phyloP scores from a whole-genome alignment of 148 eudicot species.

The Chenopodium formosanum region DNA sequence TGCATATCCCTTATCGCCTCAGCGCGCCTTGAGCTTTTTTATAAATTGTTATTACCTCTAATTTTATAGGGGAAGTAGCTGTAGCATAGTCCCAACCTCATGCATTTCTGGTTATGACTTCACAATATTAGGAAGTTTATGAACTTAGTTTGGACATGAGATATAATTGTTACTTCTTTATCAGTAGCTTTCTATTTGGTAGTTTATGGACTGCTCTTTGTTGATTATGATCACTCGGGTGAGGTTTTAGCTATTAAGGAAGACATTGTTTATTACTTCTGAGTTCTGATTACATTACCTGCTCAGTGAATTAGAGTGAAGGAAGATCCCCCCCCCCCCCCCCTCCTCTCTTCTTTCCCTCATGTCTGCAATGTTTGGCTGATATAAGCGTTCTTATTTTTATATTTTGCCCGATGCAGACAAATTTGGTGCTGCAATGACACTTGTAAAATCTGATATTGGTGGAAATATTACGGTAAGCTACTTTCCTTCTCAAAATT shows the following conservation, averaged over 20 bases:
- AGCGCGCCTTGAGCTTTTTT: no score
- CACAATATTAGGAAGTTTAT: no score
- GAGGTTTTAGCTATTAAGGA: background rate
- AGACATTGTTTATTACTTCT: background rate
- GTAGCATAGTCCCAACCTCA: no score
- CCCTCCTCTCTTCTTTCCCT: background rate
- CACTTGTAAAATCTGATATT: slow-evolving; percentile 81
- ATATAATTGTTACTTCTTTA: background rate
- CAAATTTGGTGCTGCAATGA: slow-evolving; percentile 84
- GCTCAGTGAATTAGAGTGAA: background rate
- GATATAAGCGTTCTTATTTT: background rate
- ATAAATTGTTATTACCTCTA: no score
- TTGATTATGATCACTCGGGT: background rate
- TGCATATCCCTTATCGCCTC: no score
- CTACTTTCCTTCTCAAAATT: slow-evolving; percentile 4
- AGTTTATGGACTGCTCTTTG: background rate
- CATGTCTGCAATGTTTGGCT: slow-evolving; percentile 1
- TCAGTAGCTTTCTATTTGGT: background rate
- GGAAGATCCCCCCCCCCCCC: background rate
- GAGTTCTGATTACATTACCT: background rate
- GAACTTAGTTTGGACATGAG: background rate
- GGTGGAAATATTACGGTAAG: slow-evolving; percentile 68
- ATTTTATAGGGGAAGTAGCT: no score
- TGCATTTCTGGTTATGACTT: no score
- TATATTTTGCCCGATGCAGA: slow-evolving; percentile 42